phyloP scores from a whole-genome alignment of 495 filamentous ascomycete genomes.

The Penicillium salamii region DNA sequence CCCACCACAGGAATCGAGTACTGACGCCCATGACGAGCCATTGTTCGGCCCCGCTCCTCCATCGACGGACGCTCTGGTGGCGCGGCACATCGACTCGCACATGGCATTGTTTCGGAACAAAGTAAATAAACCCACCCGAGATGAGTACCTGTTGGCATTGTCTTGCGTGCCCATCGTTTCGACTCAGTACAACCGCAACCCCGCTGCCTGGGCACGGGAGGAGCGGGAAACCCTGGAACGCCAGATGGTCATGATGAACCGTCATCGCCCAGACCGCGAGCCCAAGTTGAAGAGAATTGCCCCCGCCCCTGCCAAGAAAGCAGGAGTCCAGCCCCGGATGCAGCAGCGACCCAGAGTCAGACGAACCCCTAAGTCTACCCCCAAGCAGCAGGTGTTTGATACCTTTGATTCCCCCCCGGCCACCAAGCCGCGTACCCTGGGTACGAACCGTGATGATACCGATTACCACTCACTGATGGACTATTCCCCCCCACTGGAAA shows the following conservation, averaged over 20 bases:
- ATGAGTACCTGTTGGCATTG: slow-evolving; percentile 68
- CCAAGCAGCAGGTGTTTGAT: slow-evolving; percentile 46
- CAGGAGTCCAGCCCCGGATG: slow-evolving; percentile 27
- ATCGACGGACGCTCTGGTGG: slow-evolving; percentile 53
- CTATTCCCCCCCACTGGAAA: slow-evolving; percentile 68
- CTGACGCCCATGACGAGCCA: slow-evolving; percentile 48
- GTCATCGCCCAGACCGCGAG: slow-evolving; percentile 29
- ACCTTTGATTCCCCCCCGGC: slow-evolving; percentile 38
- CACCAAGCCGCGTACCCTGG: slow-evolving; percentile 42
- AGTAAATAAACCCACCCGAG: slow-evolving; percentile 59
- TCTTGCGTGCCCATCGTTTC: slow-evolving; percentile 65
- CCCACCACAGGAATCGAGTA: slow-evolving; percentile 44
- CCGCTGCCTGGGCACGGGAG: slow-evolving; percentile 57
- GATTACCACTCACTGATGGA: slow-evolving; percentile 79
- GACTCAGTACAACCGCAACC: slow-evolving; percentile 56
- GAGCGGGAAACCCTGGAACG: slow-evolving; percentile 60
- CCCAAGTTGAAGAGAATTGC: slow-evolving; percentile 46
- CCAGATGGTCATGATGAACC: slow-evolving; percentile 46
- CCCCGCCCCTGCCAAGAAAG: slow-evolving; percentile 40
- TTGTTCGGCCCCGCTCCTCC: slow-evolving; percentile 53
- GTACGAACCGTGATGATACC: slow-evolving; percentile 75
- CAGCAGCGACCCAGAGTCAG: slow-evolving; percentile 40
- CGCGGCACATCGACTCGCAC: slow-evolving; percentile 65
- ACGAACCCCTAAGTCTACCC: slow-evolving; percentile 46
- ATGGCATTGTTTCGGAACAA: slow-evolving; percentile 54